These are phyloP conservation scores for Chaetoceros tenuissimus DNA, from an alignment of 108 stramenopile genomes.

Conservation along the genomic window DNA sequence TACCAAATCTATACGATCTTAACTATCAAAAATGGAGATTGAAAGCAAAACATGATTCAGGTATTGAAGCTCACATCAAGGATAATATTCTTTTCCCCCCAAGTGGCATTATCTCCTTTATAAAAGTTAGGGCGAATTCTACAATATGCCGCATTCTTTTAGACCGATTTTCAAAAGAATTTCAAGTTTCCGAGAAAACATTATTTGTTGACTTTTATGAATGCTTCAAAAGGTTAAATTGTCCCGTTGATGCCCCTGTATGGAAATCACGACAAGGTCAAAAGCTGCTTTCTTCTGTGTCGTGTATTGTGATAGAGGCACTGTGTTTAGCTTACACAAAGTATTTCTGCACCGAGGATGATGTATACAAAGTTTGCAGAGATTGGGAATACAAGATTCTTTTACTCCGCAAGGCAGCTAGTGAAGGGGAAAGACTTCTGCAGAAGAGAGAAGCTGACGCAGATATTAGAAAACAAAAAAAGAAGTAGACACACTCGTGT, in stretches of 20 bases:
- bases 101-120: neutral
- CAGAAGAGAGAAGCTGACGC: too few relatives aligned
- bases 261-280: neutral
- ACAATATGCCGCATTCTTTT: neutral
- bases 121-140: neutral
- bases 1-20: slow-evolving; percentile 52
- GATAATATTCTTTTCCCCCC: neutral
- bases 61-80: neutral
- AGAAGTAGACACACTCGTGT: too few relatives aligned
- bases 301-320: neutral
- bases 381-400: too few relatives aligned
- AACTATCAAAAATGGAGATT: too few relatives aligned
- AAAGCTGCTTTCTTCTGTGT: neutral
- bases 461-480: too few relatives aligned
- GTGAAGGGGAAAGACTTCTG: too few relatives aligned
- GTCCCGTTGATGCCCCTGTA: neutral
- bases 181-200: neutral
- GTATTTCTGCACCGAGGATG: too few relatives aligned
- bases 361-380: too few relatives aligned
- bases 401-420: too few relatives aligned
- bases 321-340: neutral
- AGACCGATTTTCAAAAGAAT: neutral
- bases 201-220: neutral
- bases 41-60: neutral
- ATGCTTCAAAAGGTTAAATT: neutral